These are phyloP conservation scores for Clitoria ternatea DNA, from an alignment of 306 rosid species.

Conservation along the genomic window DNA sequence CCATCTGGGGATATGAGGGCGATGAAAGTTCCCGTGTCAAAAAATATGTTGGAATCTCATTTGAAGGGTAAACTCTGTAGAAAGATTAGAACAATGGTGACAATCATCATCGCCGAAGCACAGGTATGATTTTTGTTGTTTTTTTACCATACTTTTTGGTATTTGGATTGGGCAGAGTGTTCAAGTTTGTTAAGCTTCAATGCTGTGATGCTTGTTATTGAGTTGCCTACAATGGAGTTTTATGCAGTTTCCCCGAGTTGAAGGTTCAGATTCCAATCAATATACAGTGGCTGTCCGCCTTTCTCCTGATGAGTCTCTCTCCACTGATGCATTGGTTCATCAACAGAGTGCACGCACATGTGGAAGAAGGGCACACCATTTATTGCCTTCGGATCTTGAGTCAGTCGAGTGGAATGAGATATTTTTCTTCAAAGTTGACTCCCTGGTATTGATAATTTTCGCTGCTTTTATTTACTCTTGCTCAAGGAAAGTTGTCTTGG, in stretches of 20 bases:
- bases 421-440: conserved; percentile 89
- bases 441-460: conserved; percentile 53
- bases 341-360: conserved; percentile 90
- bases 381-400: conserved; percentile 52
- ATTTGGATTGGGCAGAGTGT: not conserved
- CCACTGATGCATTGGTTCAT: conserved; percentile 43
- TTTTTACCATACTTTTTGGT: conserved; percentile 5
- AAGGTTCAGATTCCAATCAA: conserved; percentile 61
- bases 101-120: conserved; percentile 67
- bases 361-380: conserved; percentile 58
- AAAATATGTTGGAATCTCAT: conserved; percentile 90
- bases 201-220: not conserved
- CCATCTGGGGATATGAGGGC: conserved; percentile 91
- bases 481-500: not conserved
- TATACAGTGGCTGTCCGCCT: conserved; percentile 74
- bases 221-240: not conserved
- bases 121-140: conserved; percentile 47
- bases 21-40: conserved; percentile 85
- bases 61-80: conserved; percentile 54
- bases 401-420: conserved; percentile 90
- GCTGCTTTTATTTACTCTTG: conserved; percentile 7
- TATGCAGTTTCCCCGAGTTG: conserved; percentile 69
- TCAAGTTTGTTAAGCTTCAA: not conserved
- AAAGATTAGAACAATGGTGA: conserved; percentile 68
- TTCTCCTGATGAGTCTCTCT: conserved; percentile 45